These are phyloP conservation scores for Barbarea vulgaris DNA, from an alignment of 345 rosid species.

Conservation along the genomic window DNA sequence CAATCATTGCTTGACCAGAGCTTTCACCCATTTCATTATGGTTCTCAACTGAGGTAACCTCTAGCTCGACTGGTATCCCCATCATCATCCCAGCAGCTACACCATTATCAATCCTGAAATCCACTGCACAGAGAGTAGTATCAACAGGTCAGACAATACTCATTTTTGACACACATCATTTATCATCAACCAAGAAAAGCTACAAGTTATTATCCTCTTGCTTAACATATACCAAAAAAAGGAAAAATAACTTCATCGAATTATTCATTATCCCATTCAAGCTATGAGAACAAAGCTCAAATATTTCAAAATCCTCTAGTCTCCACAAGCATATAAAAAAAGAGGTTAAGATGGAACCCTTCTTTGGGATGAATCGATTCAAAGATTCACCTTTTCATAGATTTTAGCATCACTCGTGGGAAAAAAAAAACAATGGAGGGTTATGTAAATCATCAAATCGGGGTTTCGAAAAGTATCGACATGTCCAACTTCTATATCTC, in stretches of 20 bases:
- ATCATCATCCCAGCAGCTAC: constrained; percentile 51
- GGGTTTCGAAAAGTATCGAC: not conserved
- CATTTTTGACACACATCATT: constrained; percentile 8
- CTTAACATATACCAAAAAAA: not conserved
- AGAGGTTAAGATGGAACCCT: not conserved
- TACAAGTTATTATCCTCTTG: not conserved
- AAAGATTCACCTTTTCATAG: not conserved
- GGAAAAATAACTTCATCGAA: not conserved
- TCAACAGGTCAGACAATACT: not conserved
- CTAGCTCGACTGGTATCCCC: constrained; percentile 41
- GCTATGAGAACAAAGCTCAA: constrained; percentile 15
- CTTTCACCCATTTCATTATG: constrained; percentile 50
- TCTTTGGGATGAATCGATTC: constrained; percentile 2
- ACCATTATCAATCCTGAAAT: constrained; percentile 61
- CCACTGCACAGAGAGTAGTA: constrained; percentile 63
- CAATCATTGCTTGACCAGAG: constrained; percentile 60
- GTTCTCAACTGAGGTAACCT: constrained; percentile 29
- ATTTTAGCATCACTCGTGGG: not conserved
- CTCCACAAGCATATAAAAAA: constrained; percentile 18
- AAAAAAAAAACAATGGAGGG: constrained; percentile 1
- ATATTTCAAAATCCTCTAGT: not conserved
- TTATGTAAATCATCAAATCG: constrained; percentile 9
- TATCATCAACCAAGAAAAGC: not conserved
- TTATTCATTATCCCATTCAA: not conserved
- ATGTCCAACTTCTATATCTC: constrained; percentile 15